These are phyloP conservation scores for Uronychia setigera DNA, from an alignment of 73 alveolate species.

Conservation along the genomic window DNA sequence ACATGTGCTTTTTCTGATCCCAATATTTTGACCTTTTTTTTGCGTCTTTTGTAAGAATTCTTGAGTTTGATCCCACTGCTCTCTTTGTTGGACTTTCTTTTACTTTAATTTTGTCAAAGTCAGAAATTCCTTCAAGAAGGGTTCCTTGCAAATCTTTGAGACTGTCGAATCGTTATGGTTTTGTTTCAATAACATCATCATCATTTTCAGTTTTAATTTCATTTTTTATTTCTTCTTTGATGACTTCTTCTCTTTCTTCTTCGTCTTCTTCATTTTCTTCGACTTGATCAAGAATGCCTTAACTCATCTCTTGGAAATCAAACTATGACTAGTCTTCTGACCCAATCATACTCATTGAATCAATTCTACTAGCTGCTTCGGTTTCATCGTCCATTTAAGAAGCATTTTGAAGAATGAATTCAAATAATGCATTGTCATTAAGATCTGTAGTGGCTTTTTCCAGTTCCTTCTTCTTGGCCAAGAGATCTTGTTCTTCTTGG, in stretches of 20 bases:
- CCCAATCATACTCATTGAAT: neutral
- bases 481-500: neutral
- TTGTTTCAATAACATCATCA: neutral
- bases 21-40: slow-evolving; percentile 32
- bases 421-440: neutral
- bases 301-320: neutral
- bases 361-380: neutral
- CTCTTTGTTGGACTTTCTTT: neutral
- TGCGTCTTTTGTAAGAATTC: neutral
- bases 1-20: slow-evolving; percentile 43
- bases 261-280: neutral
- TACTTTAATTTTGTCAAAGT: neutral
- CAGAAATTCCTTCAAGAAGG: neutral
- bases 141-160: neutral
- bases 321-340: neutral
- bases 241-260: too few species aligned
- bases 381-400: neutral
- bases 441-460: too few species aligned
- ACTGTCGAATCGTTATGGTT: neutral
- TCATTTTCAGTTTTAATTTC: too few species aligned
- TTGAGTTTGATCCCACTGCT: neutral
- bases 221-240: too few species aligned
- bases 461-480: neutral
- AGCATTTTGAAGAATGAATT: neutral
- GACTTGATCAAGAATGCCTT: neutral